Evolutionary conservation across 805 yeast species (phyloP), one percentile per base, ranked within the genome.

Genomic region (Saccharomyces mikatae): DNA sequence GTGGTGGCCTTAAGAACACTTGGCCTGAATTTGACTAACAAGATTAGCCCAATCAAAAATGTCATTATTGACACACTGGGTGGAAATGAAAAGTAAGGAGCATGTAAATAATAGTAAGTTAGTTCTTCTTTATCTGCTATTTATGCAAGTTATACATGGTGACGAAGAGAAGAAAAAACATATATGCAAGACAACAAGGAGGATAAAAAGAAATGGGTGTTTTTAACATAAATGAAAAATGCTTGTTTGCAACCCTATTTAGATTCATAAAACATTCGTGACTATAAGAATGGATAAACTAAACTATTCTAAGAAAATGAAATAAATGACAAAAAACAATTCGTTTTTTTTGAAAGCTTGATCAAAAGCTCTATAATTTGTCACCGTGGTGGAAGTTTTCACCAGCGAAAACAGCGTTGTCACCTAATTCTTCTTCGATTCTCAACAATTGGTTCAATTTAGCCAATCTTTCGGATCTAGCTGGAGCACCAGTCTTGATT

Each of bases 401-500:
- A 71, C 96, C 96, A 59, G 96, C 95, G 78, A 83, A 89, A 71
- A 88, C 68, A 59, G 96, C 96, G 80, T 87, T 86, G 82, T 80
- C 89, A 68, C 96, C 96, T 69, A 89, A 84, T 78, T 86, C 92
- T 80, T 89, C 91, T 82, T 89, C 96, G 70, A 89, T 89, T 77
- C 96, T 86, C 74, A 89, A 82, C 74, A 89, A 82, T 81, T 89
- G 96, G 87, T 89, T 89, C 75, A 84, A 83, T 81, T 89, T 89
- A 74, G 96, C 96, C 75, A 89, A 83, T 83, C 96, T 89, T 81
- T 89, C 96, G 62, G 96, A 87, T 80, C 96, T 88, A 65, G 96
- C 92, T 69, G 96, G 96, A 70, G 96, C 96, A 81, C 96, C 96
- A 64, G 95, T 86, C 87, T 89, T 89, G 77, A 89, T 84, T 80